A percentile compares a stretch with the other conserved stretches of the same genome.
These are phyloP conservation scores for Mrakia gelida DNA, from an alignment of 768 basidiomycete genomes.

Conservation along the genomic window DNA sequence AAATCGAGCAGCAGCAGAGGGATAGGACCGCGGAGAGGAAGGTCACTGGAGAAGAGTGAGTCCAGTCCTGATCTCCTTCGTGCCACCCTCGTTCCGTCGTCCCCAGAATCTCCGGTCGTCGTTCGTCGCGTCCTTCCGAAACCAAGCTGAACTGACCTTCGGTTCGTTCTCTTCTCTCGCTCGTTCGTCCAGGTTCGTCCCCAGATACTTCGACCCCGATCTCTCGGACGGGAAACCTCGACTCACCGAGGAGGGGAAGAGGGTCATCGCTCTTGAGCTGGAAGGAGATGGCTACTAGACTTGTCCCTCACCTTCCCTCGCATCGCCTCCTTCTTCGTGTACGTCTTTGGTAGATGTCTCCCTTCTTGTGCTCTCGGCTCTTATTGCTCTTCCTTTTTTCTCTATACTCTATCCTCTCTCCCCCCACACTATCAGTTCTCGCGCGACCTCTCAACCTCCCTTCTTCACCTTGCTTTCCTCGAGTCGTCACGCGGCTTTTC, in stretches of 20 bases:
- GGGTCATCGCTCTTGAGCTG: constrained; percentile 68
- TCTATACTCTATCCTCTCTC: background rate
- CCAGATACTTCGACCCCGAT: constrained; percentile 70
- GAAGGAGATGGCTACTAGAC: constrained; percentile 27
- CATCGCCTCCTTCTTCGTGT: background rate
- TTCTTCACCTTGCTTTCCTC: no score
- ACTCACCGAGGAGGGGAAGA: constrained; percentile 64
- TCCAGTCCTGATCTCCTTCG: constrained; percentile 48
- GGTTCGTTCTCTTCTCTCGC: background rate
- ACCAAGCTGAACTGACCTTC: no score
- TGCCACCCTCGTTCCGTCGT: no score
- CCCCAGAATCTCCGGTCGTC: no score
- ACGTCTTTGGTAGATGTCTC: no score
- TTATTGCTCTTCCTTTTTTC: no score
- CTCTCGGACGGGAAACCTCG: constrained; percentile 58
- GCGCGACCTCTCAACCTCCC: no score
- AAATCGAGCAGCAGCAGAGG: constrained; percentile 85
- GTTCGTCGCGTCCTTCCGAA: no score
- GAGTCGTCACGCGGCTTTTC: no score
- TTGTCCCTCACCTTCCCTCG: background rate
- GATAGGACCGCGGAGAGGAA: constrained; percentile 84
- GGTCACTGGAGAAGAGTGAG: constrained; percentile 58
- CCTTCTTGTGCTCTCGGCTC: no score
- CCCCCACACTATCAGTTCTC: background rate
- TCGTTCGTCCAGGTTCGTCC: constrained; percentile 50